Conservation (phyloP, 192 early-diverging fungal genomes). For the Lobosporangium transversale region DNA sequence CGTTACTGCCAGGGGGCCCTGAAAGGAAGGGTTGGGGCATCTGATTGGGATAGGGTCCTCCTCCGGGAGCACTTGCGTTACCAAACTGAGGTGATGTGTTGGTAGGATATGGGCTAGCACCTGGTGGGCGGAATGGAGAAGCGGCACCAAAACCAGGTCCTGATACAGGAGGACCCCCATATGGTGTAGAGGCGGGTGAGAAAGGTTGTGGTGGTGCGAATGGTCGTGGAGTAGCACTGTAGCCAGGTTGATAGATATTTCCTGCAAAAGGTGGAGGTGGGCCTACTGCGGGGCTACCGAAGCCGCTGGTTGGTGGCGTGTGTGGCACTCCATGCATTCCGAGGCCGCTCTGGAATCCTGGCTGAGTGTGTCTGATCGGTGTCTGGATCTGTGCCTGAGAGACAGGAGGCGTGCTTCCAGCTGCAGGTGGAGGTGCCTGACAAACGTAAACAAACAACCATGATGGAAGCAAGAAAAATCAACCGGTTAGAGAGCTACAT, state of each 20-base stretch:
- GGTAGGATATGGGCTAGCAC: constrained; percentile 6
- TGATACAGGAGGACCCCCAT: constrained; percentile 6
- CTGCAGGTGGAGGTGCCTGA: constrained; percentile 23
- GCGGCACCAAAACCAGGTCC: constrained; percentile 7
- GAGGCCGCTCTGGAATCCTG: constrained; percentile 25
- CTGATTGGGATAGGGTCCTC: constrained; percentile 10
- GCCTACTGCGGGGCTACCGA: constrained; percentile 20
- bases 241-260: constrained; percentile 20
- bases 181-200: constrained; percentile 5
- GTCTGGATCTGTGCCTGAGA: constrained; percentile 30
- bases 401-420: constrained; percentile 30
- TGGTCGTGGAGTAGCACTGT: constrained; percentile 10
- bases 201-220: constrained; percentile 14
- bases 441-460: too few species aligned
- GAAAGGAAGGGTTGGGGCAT: constrained; percentile 19
- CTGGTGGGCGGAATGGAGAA: constrained; percentile 21
- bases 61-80: constrained; percentile 5
- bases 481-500: too few species aligned
- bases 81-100: constrained; percentile 24
- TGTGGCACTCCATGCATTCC: constrained; percentile 15
- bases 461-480: too few species aligned
- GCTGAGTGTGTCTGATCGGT: constrained; percentile 24
- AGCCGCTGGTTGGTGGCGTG: constrained; percentile 14
- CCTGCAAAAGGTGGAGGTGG: constrained; percentile 31
- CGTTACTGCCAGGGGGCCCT: constrained; percentile 14